phyloP scores from a whole-genome alignment of 257 asterid species.

The Solanum etuberosum region DNA sequence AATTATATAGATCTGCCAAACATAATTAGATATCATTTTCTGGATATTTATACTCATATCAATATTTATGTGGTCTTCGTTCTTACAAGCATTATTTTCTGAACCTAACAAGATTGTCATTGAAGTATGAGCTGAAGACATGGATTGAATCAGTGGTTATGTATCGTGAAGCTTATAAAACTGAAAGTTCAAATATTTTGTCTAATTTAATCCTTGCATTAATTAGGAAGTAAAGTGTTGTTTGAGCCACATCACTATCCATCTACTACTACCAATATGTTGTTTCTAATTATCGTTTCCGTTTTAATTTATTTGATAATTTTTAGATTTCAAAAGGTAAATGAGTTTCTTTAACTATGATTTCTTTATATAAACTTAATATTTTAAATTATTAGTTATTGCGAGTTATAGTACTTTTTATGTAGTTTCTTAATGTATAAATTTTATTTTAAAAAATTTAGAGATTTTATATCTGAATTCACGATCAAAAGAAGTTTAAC shows the following conservation, averaged over 20 bases:
- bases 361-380: background rate
- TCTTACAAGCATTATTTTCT: background rate
- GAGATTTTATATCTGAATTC: background rate
- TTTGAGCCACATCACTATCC: background rate
- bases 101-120: background rate
- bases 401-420: background rate
- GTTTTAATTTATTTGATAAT: background rate
- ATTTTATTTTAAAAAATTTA: too few species aligned
- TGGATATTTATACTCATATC: background rate
- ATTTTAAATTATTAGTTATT: background rate
- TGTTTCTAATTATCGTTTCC: background rate
- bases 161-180: background rate
- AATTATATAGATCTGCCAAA: background rate
- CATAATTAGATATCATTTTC: background rate
- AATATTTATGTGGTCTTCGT: background rate
- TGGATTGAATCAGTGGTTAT: background rate
- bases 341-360: background rate
- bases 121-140: background rate
- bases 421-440: background rate
- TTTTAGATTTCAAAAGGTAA: rapidly evolving
- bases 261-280: background rate
- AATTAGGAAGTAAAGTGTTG: background rate
- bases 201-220: background rate
- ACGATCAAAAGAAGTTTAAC: background rate
- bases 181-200: background rate